These are phyloP conservation scores for Hirschioporus abietinus DNA, from an alignment of 768 basidiomycete species.

Conservation along the genomic window DNA sequence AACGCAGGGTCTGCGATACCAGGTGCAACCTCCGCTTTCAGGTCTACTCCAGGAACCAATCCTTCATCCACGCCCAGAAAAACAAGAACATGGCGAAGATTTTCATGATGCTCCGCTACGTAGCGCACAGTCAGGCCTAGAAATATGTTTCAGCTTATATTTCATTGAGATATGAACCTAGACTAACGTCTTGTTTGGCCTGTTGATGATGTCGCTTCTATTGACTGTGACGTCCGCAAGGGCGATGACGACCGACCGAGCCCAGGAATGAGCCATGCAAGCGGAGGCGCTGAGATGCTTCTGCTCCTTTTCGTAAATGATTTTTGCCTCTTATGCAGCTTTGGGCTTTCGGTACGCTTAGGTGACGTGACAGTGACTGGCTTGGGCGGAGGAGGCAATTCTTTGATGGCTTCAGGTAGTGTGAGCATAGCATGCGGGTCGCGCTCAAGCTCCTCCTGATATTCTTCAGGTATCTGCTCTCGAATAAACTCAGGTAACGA, in stretches of 20 bases:
- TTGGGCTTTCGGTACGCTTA: not conserved
- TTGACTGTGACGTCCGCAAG: conserved; percentile 5
- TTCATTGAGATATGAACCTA: conserved; percentile 2
- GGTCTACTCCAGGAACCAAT: conserved; percentile 40
- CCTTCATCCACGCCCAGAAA: conserved; percentile 55
- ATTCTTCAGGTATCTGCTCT: conserved; percentile 25
- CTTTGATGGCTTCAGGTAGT: conserved; percentile 45
- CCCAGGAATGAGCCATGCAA: conserved; percentile 24
- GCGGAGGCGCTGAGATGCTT: conserved; percentile 31
- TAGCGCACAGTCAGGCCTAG: conserved; percentile 40
- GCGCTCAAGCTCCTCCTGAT: conserved; percentile 19
- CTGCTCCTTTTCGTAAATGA: conserved; percentile 19
- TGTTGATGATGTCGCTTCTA: not conserved
- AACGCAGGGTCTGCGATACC: conserved; percentile 31
- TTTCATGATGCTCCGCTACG: conserved; percentile 81
- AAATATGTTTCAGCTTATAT: conserved; percentile 8
- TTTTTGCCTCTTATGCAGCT: not conserved
- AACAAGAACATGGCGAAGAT: conserved; percentile 71
- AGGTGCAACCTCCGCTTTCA: conserved; percentile 64
- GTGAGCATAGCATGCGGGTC: conserved; percentile 27
- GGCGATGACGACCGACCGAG: conserved; percentile 22
- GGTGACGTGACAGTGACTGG: not conserved
- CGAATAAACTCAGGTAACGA: conserved; percentile 49
- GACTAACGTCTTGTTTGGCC: not conserved
- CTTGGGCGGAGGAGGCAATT: conserved; percentile 32